Percentiles rank a stretch among this genome's conserved stretches.
phyloP scores from a whole-genome alignment of 345 rosid genomes.

The Reutealis trisperma region DNA sequence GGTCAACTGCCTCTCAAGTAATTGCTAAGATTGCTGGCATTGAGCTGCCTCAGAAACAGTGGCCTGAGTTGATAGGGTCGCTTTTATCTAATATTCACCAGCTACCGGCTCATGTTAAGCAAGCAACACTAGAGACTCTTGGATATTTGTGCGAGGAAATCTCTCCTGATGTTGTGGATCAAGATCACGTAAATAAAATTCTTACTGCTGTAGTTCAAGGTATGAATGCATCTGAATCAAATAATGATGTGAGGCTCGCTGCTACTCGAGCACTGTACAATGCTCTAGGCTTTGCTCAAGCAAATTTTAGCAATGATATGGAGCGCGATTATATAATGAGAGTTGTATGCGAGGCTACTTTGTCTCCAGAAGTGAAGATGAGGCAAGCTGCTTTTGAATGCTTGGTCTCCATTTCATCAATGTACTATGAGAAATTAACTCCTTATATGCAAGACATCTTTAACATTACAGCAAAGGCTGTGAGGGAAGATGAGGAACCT shows the following conservation, averaged over 20 bases:
- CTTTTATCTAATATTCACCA: constrained; percentile 68
- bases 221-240: constrained; percentile 45
- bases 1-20: constrained; percentile 72
- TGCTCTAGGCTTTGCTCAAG: constrained; percentile 53
- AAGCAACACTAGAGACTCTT: constrained; percentile 75
- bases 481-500: constrained; percentile 51
- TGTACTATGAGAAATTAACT: constrained; percentile 47
- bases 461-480: constrained; percentile 49
- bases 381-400: constrained; percentile 55
- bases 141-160: constrained; percentile 79
- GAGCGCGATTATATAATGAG: constrained; percentile 55
- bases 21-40: constrained; percentile 74
- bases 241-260: constrained; percentile 49
- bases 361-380: constrained; percentile 43
- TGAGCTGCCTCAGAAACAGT: constrained; percentile 77
- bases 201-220: constrained; percentile 57
- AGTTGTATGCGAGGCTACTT: constrained; percentile 49
- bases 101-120: constrained; percentile 63
- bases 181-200: constrained; percentile 76
- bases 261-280: constrained; percentile 47
- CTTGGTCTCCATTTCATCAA: constrained; percentile 50
- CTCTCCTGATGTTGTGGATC: constrained; percentile 68
- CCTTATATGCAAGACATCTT: constrained; percentile 50
- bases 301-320: constrained; percentile 47
- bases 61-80: constrained; percentile 73